A percentile compares a stretch with the other conserved stretches of the same genome.
phyloP scores from a whole-genome alignment of 2,329 filamentous ascomycete genomes.

The Botrytis hyacinthi region DNA sequence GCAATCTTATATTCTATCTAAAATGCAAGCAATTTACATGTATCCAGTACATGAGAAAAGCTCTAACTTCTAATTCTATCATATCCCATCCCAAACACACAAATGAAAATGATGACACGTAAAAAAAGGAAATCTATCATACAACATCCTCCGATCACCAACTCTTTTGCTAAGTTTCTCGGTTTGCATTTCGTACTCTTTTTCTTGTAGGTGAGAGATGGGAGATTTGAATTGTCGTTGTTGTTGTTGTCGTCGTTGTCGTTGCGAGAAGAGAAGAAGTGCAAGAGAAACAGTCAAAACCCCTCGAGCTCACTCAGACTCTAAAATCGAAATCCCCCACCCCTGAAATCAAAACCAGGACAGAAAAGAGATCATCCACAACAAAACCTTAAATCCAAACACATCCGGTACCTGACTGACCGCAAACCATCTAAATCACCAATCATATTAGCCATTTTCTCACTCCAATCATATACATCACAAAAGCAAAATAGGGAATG shows the following conservation, averaged over 20 bases:
- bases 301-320: neutral
- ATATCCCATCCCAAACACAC: neutral
- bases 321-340: neutral
- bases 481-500: rapidly evolving
- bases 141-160: neutral
- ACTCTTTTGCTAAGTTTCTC: neutral
- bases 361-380: neutral
- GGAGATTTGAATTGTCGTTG: neutral
- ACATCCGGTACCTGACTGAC: neutral
- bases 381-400: neutral
- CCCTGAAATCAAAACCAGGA: neutral
- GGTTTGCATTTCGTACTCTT: neutral
- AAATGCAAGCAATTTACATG: neutral
- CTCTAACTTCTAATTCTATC: neutral
- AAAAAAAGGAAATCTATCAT: neutral
- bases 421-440: neutral
- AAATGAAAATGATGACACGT: neutral
- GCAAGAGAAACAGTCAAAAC: neutral
- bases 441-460: neutral
- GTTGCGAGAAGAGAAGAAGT: neutral
- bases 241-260: neutral
- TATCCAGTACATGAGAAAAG: neutral
- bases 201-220: neutral
- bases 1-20: neutral
- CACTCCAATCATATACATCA: neutral